A percentile compares a stretch with the other conserved stretches of the same genome.
Evolutionary conservation across 108 stramenopile species (phyloP).

Genomic region (Cyclotella sp.): DNA sequence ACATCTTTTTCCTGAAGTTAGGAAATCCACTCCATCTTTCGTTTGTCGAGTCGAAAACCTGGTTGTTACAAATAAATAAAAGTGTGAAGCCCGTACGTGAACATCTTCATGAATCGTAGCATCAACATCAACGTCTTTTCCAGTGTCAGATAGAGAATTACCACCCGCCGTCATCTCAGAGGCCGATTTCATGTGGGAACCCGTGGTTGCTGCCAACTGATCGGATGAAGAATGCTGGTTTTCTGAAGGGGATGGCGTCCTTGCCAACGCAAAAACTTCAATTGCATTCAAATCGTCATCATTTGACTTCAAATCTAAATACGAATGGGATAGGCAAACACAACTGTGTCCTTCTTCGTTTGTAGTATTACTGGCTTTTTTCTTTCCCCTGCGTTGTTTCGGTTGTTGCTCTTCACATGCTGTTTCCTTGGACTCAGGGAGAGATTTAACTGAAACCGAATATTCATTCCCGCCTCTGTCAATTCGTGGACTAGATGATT

Average conservation of each 20-base stretch:
- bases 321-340: conserved; percentile 5
- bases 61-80: background rate
- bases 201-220: background rate
- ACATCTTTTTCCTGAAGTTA: background rate
- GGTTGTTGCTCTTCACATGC: background rate
- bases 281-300: background rate
- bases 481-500: background rate
- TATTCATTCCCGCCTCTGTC: background rate
- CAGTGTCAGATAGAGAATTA: background rate
- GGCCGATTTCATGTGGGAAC: background rate
- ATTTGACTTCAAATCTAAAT: background rate
- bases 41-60: background rate
- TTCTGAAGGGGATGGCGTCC: background rate
- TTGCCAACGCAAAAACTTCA: conserved; percentile 5
- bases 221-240: background rate
- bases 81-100: background rate
- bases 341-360: background rate
- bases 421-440: background rate
- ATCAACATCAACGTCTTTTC: background rate
- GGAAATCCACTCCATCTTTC: background rate
- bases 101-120: background rate
- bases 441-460: background rate
- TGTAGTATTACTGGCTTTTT: background rate
- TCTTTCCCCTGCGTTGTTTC: background rate
- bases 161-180: conserved; percentile 4